Percentiles rank a stretch among this genome's conserved stretches.
Conservation (phyloP, 176 grass and related monocot genomes). For the Melocanna baccifera region DNA sequence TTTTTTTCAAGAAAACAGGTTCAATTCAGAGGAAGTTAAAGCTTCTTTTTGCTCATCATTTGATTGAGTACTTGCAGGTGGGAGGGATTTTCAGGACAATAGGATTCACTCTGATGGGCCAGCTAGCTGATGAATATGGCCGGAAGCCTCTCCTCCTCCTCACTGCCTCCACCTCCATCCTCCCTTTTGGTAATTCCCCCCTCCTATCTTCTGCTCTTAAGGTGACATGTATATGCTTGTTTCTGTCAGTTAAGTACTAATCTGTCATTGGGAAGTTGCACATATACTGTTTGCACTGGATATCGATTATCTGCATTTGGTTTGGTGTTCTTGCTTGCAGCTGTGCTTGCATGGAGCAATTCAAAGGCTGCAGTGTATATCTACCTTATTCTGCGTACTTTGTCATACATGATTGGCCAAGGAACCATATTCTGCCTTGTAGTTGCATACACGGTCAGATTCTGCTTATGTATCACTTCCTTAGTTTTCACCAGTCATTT, state of each 20-base stretch:
- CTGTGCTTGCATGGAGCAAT: slow-evolving; percentile 60
- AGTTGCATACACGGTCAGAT: slow-evolving; percentile 59
- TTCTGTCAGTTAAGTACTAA: neutral
- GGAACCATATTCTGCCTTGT: slow-evolving; percentile 76
- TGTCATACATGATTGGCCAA: slow-evolving; percentile 72
- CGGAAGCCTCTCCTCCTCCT: slow-evolving; percentile 78
- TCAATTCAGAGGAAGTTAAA: neutral
- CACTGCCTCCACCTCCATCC: slow-evolving; percentile 63
- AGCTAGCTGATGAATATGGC: slow-evolving; percentile 76
- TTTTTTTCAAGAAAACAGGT: neutral
- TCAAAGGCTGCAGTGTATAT: slow-evolving; percentile 58
- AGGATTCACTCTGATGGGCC: slow-evolving; percentile 59
- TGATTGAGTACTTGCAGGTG: slow-evolving; percentile 38
- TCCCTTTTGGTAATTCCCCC: slow-evolving; percentile 59
- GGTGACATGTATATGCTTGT: neutral
- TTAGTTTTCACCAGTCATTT: no score
- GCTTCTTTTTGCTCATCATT: neutral
- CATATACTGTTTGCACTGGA: neutral
- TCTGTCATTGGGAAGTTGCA: neutral
- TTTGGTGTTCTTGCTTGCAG: slow-evolving; percentile 28
- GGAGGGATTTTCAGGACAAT: slow-evolving; percentile 75
- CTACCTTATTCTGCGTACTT: slow-evolving; percentile 58
- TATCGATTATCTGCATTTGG: neutral
- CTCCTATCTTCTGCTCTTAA: neutral
- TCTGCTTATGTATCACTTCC: no score